phyloP scores from a whole-genome alignment of 345 rosid species.

The Citrus unshiu region DNA sequence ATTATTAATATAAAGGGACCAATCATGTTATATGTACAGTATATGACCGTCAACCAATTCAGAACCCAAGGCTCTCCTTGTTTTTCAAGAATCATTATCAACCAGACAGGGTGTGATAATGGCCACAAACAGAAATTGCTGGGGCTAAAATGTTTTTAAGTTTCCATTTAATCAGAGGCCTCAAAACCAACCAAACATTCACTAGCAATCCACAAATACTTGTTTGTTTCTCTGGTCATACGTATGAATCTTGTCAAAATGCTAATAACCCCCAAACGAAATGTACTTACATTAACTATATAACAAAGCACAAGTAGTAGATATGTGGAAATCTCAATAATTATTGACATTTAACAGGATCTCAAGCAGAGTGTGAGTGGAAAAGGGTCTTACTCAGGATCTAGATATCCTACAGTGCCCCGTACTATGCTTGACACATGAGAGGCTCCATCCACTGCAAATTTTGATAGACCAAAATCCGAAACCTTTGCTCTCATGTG shows the following conservation, averaged over 20 bases:
- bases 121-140: neutral
- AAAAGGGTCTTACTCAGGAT: conserved; percentile 79
- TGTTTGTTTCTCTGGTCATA: neutral
- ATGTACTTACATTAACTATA: neutral
- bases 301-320: neutral
- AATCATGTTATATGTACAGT: neutral
- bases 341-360: conserved; percentile 1
- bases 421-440: conserved; percentile 98
- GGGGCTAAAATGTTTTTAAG: neutral
- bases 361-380: neutral
- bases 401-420: conserved; percentile 98
- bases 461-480: conserved; percentile 92
- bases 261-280: neutral
- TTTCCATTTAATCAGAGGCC: neutral
- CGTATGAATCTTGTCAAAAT: neutral
- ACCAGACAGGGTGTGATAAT: neutral
- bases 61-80: neutral
- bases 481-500: conserved; percentile 92
- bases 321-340: neutral
- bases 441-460: conserved; percentile 84
- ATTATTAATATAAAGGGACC: neutral
- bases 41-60: neutral
- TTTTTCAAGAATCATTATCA: neutral
- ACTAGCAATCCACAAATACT: neutral
- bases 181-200: neutral